These are phyloP conservation scores for Ilyonectria sp. DNA, from an alignment of 2,329 filamentous ascomycete species.

Conservation along the genomic window DNA sequence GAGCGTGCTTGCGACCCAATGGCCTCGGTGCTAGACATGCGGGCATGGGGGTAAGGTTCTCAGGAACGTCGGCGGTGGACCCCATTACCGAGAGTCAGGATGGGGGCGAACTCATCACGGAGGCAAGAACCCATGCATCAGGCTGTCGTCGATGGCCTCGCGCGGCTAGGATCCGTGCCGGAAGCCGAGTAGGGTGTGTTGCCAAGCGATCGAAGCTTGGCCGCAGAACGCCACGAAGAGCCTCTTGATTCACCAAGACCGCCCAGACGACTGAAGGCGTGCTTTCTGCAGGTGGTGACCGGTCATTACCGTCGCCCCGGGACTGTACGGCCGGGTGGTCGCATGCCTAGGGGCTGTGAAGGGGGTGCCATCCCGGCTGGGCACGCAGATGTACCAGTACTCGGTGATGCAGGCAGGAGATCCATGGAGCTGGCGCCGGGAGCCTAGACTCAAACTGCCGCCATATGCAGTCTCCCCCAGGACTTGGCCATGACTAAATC, in stretches of 20 bases:
- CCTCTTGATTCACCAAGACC: constrained; percentile 29
- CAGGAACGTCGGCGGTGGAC: constrained; percentile 25
- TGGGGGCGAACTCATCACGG: neutral
- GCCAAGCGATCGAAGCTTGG: constrained; percentile 38
- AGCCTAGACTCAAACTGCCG: constrained; percentile 23
- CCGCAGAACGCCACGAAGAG: constrained; percentile 28
- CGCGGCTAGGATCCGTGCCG: constrained; percentile 37
- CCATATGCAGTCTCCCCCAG: constrained; percentile 41
- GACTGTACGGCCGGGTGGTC: constrained; percentile 30
- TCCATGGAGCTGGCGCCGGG: constrained; percentile 24
- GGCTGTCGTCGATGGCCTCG: neutral
- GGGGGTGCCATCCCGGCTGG: constrained; percentile 22
- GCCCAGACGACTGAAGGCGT: constrained; percentile 21
- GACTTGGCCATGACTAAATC: constrained; percentile 35
- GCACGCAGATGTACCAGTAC: constrained; percentile 16
- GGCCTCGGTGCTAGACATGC: constrained; percentile 20
- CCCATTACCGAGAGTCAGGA: constrained; percentile 22
- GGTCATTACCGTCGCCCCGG: constrained; percentile 41
- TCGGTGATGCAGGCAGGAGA: constrained; percentile 4
- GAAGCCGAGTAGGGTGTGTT: constrained; percentile 44
- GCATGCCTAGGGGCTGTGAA: constrained; percentile 12
- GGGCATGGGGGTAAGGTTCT: constrained; percentile 20
- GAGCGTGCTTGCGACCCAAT: constrained; percentile 21
- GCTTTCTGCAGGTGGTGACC: constrained; percentile 36
- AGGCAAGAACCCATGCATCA: neutral